These are phyloP conservation scores for Acacia crassicarpa DNA, from an alignment of 306 rosid genomes.

Conservation along the genomic window DNA sequence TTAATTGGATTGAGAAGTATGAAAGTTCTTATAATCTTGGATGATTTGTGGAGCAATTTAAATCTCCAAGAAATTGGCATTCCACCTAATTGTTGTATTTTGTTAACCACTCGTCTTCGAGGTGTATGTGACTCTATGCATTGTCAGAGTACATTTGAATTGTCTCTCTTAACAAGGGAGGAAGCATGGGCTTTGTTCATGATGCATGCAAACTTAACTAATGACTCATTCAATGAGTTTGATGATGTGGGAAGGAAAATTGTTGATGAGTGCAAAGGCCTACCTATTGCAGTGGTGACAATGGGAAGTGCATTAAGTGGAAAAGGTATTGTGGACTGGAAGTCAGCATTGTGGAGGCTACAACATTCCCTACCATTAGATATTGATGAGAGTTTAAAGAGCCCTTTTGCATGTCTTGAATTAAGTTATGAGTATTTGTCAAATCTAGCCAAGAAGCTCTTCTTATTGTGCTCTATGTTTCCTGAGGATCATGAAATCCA, in stretches of 20 bases:
- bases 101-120: background rate
- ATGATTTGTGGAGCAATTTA: background rate
- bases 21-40: conserved; percentile 17
- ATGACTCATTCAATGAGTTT: background rate
- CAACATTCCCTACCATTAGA: background rate
- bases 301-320: background rate
- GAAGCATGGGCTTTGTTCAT: background rate
- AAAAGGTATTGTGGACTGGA: background rate
- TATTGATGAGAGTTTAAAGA: background rate
- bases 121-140: background rate
- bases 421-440: background rate
- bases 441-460: background rate
- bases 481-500: too few species aligned
- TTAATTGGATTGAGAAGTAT: too few species aligned
- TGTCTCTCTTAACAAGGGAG: background rate
- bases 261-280: conserved; percentile 1
- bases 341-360: background rate
- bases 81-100: background rate
- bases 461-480: background rate
- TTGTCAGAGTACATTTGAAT: background rate
- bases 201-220: background rate
- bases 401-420: background rate
- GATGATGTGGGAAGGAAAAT: background rate
- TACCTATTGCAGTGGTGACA: background rate
- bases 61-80: background rate